phyloP scores from a whole-genome alignment of 2,329 filamentous ascomycete genomes.

The Tetracladium maxilliforme region DNA sequence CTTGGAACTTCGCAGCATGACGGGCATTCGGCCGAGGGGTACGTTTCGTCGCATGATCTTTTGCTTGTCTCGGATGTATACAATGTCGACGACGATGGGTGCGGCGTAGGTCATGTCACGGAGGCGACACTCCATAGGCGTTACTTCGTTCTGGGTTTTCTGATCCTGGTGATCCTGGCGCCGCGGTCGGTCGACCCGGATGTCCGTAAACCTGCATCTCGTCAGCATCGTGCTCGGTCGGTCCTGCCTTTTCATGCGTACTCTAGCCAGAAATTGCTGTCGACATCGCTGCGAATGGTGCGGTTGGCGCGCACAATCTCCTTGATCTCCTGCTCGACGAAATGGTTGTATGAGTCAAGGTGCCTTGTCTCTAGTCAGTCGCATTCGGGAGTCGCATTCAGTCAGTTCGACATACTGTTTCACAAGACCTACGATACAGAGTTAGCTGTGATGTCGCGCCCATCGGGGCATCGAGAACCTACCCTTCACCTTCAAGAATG shows the following conservation, averaged over 20 bases:
- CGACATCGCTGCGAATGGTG: slow-evolving; percentile 79
- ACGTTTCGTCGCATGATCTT: slow-evolving; percentile 63
- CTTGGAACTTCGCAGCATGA: slow-evolving; percentile 94
- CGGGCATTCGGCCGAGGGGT: slow-evolving; percentile 77
- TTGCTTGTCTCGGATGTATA: slow-evolving; percentile 71
- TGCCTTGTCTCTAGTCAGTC: slow-evolving; percentile 46
- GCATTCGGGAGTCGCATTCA: not conserved
- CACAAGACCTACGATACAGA: slow-evolving; percentile 79
- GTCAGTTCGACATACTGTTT: slow-evolving; percentile 57
- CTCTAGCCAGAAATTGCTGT: slow-evolving; percentile 85
- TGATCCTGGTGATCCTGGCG: slow-evolving; percentile 62
- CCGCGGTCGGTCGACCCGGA: slow-evolving; percentile 71
- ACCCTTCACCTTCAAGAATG: slow-evolving; percentile 98
- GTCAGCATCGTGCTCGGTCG: too few relatives aligned
- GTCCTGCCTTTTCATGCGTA: slow-evolving; percentile 12
- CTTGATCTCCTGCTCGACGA: slow-evolving; percentile 91
- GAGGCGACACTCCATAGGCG: slow-evolving; percentile 89
- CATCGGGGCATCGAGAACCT: too few relatives aligned
- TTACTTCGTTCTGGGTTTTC: slow-evolving; percentile 60
- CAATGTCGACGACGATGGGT: slow-evolving; percentile 83
- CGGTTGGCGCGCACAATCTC: slow-evolving; percentile 90
- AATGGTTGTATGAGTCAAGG: slow-evolving; percentile 98
- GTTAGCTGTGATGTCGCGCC: too few relatives aligned
- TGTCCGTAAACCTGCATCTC: slow-evolving; percentile 55
- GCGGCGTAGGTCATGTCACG: slow-evolving; percentile 97